Evolutionary conservation across 768 basidiomycete species (phyloP).

Genomic region (Tylopilus sp.): DNA sequence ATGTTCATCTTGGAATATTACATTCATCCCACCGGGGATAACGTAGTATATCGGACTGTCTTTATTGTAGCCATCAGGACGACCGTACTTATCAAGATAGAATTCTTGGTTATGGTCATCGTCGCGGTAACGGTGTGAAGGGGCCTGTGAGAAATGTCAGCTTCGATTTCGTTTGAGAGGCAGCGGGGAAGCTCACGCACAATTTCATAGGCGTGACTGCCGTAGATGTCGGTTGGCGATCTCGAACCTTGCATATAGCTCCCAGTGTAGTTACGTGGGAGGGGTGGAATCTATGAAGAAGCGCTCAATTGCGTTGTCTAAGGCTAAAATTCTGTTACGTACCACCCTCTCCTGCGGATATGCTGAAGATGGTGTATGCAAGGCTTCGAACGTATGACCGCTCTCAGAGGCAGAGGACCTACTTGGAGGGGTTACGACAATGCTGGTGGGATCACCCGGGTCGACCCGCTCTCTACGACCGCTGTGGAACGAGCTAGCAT

Average conservation of each 20-base stretch:
- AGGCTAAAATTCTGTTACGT: neutral
- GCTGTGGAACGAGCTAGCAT: conserved; percentile 20
- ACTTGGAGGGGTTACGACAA: conserved; percentile 17
- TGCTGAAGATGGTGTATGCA: conserved; percentile 17
- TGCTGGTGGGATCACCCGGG: conserved; percentile 13
- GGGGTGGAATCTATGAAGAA: conserved; percentile 25
- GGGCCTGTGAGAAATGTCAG: conserved; percentile 17
- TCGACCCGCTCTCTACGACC: conserved; percentile 15
- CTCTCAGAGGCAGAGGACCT: conserved; percentile 24
- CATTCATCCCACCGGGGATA: conserved; percentile 59
- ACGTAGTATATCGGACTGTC: conserved; percentile 50
- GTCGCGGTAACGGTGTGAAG: too few relatives aligned
- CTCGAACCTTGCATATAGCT: conserved; percentile 15
- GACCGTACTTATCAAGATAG: conserved; percentile 22
- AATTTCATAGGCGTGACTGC: conserved; percentile 18
- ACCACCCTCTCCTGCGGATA: conserved; percentile 29
- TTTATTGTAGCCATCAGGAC: conserved; percentile 15
- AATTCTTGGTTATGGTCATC: conserved; percentile 22
- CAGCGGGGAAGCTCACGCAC: conserved; percentile 11
- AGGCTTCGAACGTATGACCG: conserved; percentile 31
- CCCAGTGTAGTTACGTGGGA: conserved; percentile 23
- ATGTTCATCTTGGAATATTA: conserved; percentile 64
- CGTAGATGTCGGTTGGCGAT: conserved; percentile 31
- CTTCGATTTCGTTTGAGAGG: neutral
- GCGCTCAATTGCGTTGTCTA: neutral